Evolutionary conservation across 2,329 filamentous ascomycete genomes (phyloP).

Genomic region (Alternaria sp.): DNA sequence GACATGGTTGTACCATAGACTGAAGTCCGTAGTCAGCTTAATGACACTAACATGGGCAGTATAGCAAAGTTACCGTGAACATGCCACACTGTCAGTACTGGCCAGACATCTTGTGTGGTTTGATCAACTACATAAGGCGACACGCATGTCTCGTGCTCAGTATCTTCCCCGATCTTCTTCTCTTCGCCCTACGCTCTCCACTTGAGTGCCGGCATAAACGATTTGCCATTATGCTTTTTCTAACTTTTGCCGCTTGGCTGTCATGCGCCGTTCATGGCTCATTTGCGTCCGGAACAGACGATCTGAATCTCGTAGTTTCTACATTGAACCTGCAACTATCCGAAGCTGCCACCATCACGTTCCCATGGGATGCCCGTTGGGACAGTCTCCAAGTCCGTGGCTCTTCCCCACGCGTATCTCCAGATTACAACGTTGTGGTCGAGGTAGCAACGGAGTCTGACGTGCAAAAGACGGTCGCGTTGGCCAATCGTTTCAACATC

Average conservation of each 20-base stretch:
- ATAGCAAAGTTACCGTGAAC: background rate
- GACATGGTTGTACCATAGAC: background rate
- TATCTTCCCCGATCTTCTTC: background rate
- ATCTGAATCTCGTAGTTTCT: conserved; percentile 4
- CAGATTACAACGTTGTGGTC: conserved; percentile 27
- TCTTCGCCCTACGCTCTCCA: background rate
- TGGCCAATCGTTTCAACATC: conserved; percentile 35
- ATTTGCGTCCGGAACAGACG: background rate
- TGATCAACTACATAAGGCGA: background rate
- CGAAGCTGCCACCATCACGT: conserved; percentile 20
- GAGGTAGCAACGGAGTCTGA: conserved; percentile 30
- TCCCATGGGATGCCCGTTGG: conserved; percentile 28
- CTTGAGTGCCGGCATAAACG: background rate
- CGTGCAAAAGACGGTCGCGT: conserved; percentile 22
- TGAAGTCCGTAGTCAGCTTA: background rate
- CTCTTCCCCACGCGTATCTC: conserved; percentile 29
- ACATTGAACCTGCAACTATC: conserved; percentile 18
- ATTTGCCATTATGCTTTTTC: conserved; percentile 5
- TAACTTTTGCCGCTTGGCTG: conserved; percentile 5
- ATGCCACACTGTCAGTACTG: background rate
- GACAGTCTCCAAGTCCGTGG: conserved; percentile 24
- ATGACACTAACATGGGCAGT: background rate
- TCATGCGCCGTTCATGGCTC: background rate
- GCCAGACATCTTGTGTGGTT: background rate
- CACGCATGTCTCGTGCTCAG: background rate